Base-by-base conservation (phyloP, 495 filamentous ascomycete species). In the Aspergillus nidulans region DNA sequence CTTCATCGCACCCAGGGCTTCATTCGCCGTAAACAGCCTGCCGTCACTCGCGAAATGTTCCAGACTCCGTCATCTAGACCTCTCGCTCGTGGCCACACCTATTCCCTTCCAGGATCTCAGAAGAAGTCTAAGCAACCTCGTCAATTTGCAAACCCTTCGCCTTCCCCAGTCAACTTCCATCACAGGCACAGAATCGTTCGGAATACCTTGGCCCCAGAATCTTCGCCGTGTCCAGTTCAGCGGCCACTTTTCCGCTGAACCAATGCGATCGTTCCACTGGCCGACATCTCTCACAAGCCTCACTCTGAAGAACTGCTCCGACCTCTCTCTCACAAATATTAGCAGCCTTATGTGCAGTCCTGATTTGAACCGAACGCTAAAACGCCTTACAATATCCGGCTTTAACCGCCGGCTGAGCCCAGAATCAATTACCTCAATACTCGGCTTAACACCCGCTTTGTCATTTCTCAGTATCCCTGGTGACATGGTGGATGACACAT, bases 1-100 rank as follows among this genome's bases (percentile, higher is more conserved):
- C 26, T 87, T 91, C 60, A 67, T 81, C 30, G 87, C 87, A 13
- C 87, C 87, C 0, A 82, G 81, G 42, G 74, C 82, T 2, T 79
- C 77, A 10, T 91, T 91, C 60, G 75, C 77, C 8, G 68, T 84
- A 40, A 87, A 85, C 56, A 82, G 80, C 57, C 78, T 88, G 52
- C 81, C 85, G 10, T 73, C 83, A 12, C 65, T 90, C 15, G 72
- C 78, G 12, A 86, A 87, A 73, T 88, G 85, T 66, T 59, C 60
- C 9, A 67, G 77, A 8, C 73, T 89, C 8, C 65, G 65, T 4
- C 38, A 68, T 38, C 72, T 90, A 23, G 80, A 90, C 58, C 72
- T 90, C 28, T 77, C 75, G 13, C 76, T 87, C 20, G 76, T 88
- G 18, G 69, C 68, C 6, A 81, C 84, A 30, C 67, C 73, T 0